phyloP scores from a whole-genome alignment of 257 asterid genomes.

The Buddleja alternifolia region DNA sequence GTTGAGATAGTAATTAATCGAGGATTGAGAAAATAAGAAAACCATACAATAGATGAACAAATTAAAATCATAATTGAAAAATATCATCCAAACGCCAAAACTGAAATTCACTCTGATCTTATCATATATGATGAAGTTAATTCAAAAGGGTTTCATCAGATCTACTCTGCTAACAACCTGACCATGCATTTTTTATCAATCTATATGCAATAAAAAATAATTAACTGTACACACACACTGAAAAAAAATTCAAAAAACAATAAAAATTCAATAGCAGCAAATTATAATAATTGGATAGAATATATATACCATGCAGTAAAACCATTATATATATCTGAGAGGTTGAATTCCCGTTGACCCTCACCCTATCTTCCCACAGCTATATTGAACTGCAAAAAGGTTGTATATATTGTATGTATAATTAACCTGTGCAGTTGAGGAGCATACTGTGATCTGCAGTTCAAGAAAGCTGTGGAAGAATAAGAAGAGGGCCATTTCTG shows the following conservation, averaged over 20 bases:
- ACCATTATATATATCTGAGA: neutral
- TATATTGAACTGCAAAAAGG: conserved; percentile 71
- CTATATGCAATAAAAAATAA: neutral
- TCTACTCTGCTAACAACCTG: conserved; percentile 11
- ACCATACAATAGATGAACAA: neutral
- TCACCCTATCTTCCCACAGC: conserved; percentile 85
- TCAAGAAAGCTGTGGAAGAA: conserved; percentile 99
- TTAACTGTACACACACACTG: neutral
- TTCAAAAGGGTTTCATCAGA: conserved; percentile 22
- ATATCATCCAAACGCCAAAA: neutral
- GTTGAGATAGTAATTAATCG: too few species aligned
- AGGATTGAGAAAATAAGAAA: neutral
- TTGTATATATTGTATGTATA: neutral
- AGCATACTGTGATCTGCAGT: conserved; percentile 48
- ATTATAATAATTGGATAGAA: neutral
- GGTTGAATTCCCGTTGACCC: conserved; percentile 32
- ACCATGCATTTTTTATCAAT: neutral
- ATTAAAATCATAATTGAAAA: neutral
- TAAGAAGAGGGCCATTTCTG: conserved; percentile 60
- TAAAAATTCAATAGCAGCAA: conserved; percentile 16
- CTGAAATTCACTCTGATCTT: neutral
- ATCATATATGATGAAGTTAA: neutral
- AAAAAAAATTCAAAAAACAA: too few species aligned
- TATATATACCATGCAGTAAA: conserved; percentile 18
- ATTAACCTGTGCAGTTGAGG: too few species aligned